Evolutionary conservation across 2,329 filamentous ascomycete species (phyloP).

Genomic region (Penicillium sumatraense): DNA sequence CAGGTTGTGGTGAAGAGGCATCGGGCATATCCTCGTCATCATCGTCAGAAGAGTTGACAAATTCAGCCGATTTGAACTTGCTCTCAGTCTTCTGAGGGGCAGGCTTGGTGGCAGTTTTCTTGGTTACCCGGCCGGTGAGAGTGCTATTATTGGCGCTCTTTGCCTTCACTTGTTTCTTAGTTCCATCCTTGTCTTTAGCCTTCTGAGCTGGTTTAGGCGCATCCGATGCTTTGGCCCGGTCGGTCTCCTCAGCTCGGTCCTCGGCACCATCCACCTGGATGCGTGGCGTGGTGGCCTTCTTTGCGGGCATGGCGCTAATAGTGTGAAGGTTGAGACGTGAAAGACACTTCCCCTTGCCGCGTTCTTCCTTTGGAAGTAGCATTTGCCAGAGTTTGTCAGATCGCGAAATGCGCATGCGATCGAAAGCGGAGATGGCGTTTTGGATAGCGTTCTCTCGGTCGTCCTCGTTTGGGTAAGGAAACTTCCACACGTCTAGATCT

Average conservation of each 20-base stretch:
- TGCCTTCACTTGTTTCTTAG: slow-evolving; percentile 43
- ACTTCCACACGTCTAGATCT: slow-evolving; percentile 66
- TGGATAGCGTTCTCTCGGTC: slow-evolving; percentile 65
- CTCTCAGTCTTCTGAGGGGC: slow-evolving; percentile 42
- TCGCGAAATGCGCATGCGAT: slow-evolving; percentile 63
- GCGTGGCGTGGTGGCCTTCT: slow-evolving; percentile 43
- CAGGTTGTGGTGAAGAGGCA: slow-evolving; percentile 16
- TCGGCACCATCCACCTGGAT: slow-evolving; percentile 43
- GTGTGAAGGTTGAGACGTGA: slow-evolving; percentile 60
- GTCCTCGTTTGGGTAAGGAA: slow-evolving; percentile 59
- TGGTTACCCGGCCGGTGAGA: slow-evolving; percentile 47
- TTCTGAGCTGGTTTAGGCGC: slow-evolving; percentile 38
- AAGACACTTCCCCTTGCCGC: slow-evolving; percentile 64
- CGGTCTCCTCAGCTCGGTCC: slow-evolving; percentile 39
- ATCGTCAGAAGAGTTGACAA: slow-evolving; percentile 58
- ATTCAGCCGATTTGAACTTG: slow-evolving; percentile 59
- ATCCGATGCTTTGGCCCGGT: slow-evolving; percentile 33
- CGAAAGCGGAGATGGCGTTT: slow-evolving; percentile 66
- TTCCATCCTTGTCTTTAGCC: slow-evolving; percentile 46
- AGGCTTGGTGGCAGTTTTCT: slow-evolving; percentile 49
- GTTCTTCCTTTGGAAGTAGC: slow-evolving; percentile 63
- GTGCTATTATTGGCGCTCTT: slow-evolving; percentile 57
- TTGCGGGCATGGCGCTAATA: slow-evolving; percentile 46
- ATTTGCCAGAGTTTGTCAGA: slow-evolving; percentile 67
- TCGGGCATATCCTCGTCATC: slow-evolving; percentile 51